Evolutionary conservation across 495 filamentous ascomycete genomes (phyloP), one percentile per base, ranked within the genome.

Genomic region (Penicillium maclennaniae): DNA sequence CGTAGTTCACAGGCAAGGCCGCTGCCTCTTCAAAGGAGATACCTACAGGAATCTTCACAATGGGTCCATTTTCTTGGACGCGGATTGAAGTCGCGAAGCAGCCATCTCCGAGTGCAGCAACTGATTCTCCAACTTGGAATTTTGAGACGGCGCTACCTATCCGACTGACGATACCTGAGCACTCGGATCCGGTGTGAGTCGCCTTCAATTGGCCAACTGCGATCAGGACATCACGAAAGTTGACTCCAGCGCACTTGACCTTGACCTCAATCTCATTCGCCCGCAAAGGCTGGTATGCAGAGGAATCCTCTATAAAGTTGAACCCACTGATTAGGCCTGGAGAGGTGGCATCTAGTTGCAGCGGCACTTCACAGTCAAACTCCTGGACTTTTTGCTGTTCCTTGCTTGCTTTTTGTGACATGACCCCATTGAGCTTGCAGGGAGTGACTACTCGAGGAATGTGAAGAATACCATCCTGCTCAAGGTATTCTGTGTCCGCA

Each of bases 201-300:
- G 6, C 14, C 1, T 8, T 6, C 6, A 39, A 6, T n/a, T 39
- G 37, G 6, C 73, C 78, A 53, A 74, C 64, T 0, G 67, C 61
- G 0, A 66, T 57, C 14, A 71, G 52, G 7, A 79, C 57, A 52
- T 82, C 78, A 9, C 68, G 67, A 54, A 73, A 74, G 54, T 76
- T 79, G 7, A 31, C 10, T 8, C 27, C 27, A 1, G 27, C 10
- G 27, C 10, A 31, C 7, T 7, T 31, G 27, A 31, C 10, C 10
- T 12, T 31, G 10, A 31, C 10, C 6, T 31, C 27, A 12, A 31
- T 12, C 27, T 31, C 27, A 12, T 31, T 31, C 7, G 1, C 27
- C 6, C 1, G 1, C 7, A 31, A 7, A 2, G 27, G 27, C 27
- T 8, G 1, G 23, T 23, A 5, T 23, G 23, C 23, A 23, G 23